These are phyloP conservation scores for Trametopsis cervina DNA, from an alignment of 768 basidiomycete genomes.

Conservation along the genomic window DNA sequence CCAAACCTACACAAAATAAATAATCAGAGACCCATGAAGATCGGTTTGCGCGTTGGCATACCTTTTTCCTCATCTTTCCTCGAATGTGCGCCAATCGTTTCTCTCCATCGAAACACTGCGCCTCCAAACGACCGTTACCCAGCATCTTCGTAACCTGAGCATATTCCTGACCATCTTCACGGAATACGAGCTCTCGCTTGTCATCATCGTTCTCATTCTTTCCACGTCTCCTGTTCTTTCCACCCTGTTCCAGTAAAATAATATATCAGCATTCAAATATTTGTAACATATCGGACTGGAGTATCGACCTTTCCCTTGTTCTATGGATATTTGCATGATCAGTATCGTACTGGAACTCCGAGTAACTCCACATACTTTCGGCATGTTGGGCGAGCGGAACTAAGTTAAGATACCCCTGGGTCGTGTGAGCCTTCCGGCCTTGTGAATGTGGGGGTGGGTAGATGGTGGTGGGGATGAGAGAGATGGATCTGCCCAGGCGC, in stretches of 20 bases:
- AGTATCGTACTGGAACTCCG: slow-evolving; percentile 11
- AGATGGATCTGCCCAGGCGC: no score
- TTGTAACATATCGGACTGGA: neutral
- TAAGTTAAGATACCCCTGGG: neutral
- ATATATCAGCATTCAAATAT: neutral
- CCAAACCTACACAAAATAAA: slow-evolving; percentile 69
- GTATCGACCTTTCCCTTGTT: slow-evolving; percentile 68
- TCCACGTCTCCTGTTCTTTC: slow-evolving; percentile 98
- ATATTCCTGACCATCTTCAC: slow-evolving; percentile 98
- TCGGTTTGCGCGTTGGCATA: slow-evolving; percentile 27
- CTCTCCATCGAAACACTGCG: slow-evolving; percentile 96
- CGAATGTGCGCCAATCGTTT: slow-evolving; percentile 96
- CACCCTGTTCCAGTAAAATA: slow-evolving; percentile 66
- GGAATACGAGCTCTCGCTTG: slow-evolving; percentile 97
- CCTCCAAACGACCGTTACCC: slow-evolving; percentile 94
- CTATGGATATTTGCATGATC: slow-evolving; percentile 28
- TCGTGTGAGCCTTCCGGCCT: slow-evolving; percentile 1
- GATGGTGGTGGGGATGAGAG: neutral
- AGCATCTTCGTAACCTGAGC: slow-evolving; percentile 99
- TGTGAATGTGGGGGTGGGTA: neutral
- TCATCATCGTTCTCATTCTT: slow-evolving; percentile 99
- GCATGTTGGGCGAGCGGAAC: slow-evolving; percentile 29
- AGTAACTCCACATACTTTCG: slow-evolving; percentile 33
- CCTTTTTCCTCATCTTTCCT: slow-evolving; percentile 99
- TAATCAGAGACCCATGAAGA: neutral